Conservation (phyloP, 2,329 filamentous ascomycete species). For the Fusarium paranaense region DNA sequence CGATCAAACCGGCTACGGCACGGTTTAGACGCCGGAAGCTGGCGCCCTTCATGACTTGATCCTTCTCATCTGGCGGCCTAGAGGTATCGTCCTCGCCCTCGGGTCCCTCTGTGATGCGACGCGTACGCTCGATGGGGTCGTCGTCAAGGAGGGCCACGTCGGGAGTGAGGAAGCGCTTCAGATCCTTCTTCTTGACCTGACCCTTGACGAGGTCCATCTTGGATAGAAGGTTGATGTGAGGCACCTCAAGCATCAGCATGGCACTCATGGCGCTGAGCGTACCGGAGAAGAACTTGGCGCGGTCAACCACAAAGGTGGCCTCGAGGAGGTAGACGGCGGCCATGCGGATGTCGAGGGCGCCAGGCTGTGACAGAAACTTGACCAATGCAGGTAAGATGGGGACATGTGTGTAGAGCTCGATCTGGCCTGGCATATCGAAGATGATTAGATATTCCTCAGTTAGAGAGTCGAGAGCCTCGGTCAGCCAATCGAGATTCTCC, state of each 20-base stretch:
- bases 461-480: conserved; percentile 83
- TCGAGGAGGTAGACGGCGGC: conserved; percentile 96
- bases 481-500: conserved; percentile 93
- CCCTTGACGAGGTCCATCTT: conserved; percentile 98
- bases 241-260: conserved; percentile 98
- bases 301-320: conserved; percentile 93
- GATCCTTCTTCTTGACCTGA: conserved; percentile 85
- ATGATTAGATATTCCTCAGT: conserved; percentile 98
- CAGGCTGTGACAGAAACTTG: conserved; percentile 81
- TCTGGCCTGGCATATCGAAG: conserved; percentile 98
- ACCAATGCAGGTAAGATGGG: conserved; percentile 89
- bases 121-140: conserved; percentile 69
- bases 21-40: conserved; percentile 87
- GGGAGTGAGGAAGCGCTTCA: conserved; percentile 91
- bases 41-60: conserved; percentile 81
- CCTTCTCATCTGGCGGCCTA: conserved; percentile 72
- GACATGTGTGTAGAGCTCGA: conserved; percentile 97
- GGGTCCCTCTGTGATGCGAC: conserved; percentile 53
- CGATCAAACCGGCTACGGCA: conserved; percentile 90
- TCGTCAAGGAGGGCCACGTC: conserved; percentile 86
- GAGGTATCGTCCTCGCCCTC: conserved; percentile 63
- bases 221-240: conserved; percentile 94
- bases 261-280: conserved; percentile 97
- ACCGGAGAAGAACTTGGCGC: conserved; percentile 96
- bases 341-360: conserved; percentile 87